Percentiles rank a stretch among this genome's conserved stretches.
Conservation (phyloP, 805 yeast genomes). For the Myxozyma mucilagina region DNA sequence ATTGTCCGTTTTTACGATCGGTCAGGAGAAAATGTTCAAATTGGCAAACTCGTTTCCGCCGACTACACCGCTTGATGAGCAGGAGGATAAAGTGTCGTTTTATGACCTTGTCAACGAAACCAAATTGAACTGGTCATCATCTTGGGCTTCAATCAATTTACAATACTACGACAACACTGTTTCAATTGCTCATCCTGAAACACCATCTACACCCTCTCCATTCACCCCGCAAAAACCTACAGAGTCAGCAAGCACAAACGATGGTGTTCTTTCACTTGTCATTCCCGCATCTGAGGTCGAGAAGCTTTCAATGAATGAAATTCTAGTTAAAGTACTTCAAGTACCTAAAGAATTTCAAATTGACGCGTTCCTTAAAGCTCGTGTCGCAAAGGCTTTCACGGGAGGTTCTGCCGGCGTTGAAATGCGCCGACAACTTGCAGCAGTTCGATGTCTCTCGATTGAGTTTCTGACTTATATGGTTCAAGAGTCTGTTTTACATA, state of each 20-base stretch:
- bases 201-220: conserved; percentile 18
- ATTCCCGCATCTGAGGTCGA: conserved; percentile 60
- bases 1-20: conserved; percentile 47
- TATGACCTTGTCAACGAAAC: conserved; percentile 34
- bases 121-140: conserved; percentile 31
- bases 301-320: conserved; percentile 41
- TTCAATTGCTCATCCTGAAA: conserved; percentile 6
- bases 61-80: conserved; percentile 33
- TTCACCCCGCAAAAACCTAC: conserved; percentile 5
- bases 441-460: conserved; percentile 65
- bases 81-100: conserved; percentile 33
- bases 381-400: conserved; percentile 72
- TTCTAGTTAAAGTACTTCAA: conserved; percentile 32
- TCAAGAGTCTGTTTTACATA: conserved; percentile 58
- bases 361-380: conserved; percentile 60
- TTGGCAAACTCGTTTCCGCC: conserved; percentile 57
- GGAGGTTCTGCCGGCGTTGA: conserved; percentile 54
- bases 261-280: conserved; percentile 53
- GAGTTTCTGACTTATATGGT: conserved; percentile 62
- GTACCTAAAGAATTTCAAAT: conserved; percentile 63
- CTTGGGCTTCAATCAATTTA: conserved; percentile 34
- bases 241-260: conserved; percentile 11
- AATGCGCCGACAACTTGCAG: conserved; percentile 59
- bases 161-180: conserved; percentile 34
- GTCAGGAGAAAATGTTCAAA: conserved; percentile 50